These are phyloP conservation scores for Neophaeococcomyces aloes DNA, from an alignment of 2,329 filamentous ascomycete species.

Conservation along the genomic window DNA sequence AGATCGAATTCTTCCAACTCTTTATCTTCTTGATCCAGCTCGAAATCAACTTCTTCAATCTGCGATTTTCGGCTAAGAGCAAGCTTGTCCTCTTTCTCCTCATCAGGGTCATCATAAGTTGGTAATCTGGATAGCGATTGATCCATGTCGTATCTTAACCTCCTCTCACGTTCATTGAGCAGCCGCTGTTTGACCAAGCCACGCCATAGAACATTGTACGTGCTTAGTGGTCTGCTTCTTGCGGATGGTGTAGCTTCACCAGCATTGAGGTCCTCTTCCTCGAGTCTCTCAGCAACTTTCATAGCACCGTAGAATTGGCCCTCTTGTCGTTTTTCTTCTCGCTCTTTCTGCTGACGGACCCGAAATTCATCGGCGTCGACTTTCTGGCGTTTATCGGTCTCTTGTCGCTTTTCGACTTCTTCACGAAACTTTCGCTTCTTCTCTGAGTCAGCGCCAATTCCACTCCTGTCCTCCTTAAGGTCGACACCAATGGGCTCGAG, in stretches of 20 bases:
- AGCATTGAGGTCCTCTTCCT: conserved; percentile 28
- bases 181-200: conserved; percentile 60
- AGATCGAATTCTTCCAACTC: conserved; percentile 73
- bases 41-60: conserved; percentile 44
- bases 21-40: conserved; percentile 66
- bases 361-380: conserved; percentile 62
- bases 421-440: conserved; percentile 66
- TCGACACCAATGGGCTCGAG: conserved; percentile 66
- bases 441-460: conserved; percentile 74
- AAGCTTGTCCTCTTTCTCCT: conserved; percentile 61
- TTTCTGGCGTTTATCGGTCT: conserved; percentile 49
- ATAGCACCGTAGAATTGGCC: conserved; percentile 65
- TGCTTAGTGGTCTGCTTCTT: conserved; percentile 46
- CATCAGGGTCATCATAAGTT: conserved; percentile 56
- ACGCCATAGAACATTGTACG: conserved; percentile 70
- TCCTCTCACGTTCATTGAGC: conserved; percentile 56
- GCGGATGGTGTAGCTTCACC: conserved; percentile 12
- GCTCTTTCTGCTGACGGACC: conserved; percentile 58
- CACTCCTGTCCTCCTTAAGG: conserved; percentile 68
- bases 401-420: conserved; percentile 43
- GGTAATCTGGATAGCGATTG: conserved; percentile 53
- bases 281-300: conserved; percentile 69
- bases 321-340: conserved; percentile 58
- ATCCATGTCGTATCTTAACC: conserved; percentile 56
- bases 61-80: conserved; percentile 44